Percentiles rank a stretch among this genome's conserved stretches.
Evolutionary conservation across 495 filamentous ascomycete species (phyloP).

Genomic region (Trichoderma erinaceum): DNA sequence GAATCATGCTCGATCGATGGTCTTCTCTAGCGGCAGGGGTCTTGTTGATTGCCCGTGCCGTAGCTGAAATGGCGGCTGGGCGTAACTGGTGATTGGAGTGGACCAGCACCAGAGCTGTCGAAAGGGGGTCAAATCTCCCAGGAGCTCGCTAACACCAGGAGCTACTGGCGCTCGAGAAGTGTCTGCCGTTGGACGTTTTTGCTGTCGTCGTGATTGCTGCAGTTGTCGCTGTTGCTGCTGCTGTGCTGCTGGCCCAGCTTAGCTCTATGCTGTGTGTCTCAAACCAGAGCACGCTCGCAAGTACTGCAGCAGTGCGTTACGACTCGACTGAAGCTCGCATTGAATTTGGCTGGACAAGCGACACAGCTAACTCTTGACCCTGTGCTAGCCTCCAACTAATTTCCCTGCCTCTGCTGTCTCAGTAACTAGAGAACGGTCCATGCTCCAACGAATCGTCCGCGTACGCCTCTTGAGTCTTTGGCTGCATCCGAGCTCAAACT

Average conservation of each 20-base stretch:
- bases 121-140: constrained; percentile 13
- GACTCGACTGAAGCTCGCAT: too few species aligned
- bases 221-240: not conserved
- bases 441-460: not conserved
- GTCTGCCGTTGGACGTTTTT: not conserved
- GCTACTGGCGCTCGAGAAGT: not conserved
- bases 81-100: constrained; percentile 1
- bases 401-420: not conserved
- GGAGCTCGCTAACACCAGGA: not conserved
- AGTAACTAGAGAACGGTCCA: not conserved
- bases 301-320: not conserved
- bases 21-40: not conserved
- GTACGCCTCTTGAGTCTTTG: not conserved
- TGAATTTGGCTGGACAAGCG: not conserved
- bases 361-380: not conserved
- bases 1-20: constrained; percentile 9
- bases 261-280: not conserved
- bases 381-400: not conserved
- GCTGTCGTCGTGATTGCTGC: not conserved
- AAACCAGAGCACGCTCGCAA: not conserved
- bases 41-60: not conserved
- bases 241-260: not conserved
- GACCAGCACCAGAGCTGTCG: not conserved
- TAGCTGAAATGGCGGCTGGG: not conserved
- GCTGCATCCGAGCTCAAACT: constrained; percentile 2